Percentiles rank a stretch among this genome's conserved stretches.
phyloP scores from a whole-genome alignment of 2,329 filamentous ascomycete species.

The Thelonectria rubi region DNA sequence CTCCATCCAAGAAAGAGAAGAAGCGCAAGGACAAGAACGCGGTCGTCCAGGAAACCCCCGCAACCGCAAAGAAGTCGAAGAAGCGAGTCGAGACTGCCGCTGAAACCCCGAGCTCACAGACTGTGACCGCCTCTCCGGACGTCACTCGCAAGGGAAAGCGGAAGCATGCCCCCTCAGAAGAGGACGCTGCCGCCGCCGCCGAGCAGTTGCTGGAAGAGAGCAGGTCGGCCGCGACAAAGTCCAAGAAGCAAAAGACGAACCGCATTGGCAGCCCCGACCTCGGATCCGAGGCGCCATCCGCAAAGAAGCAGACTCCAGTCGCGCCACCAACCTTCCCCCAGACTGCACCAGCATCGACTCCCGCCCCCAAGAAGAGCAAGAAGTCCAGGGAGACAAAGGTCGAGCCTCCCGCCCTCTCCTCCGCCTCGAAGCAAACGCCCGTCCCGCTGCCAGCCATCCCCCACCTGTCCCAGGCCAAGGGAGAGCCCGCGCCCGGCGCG shows the following conservation, averaged over 20 bases:
- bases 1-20: conserved; percentile 47
- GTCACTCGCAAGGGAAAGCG: conserved; percentile 49
- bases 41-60: conserved; percentile 9
- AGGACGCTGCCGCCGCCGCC: conserved; percentile 48
- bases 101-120: conserved; percentile 29
- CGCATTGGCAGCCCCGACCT: conserved; percentile 48
- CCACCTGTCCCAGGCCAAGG: conserved; percentile 41
- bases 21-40: conserved; percentile 43
- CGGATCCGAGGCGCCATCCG: conserved; percentile 43
- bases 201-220: conserved; percentile 49
- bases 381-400: conserved; percentile 40
- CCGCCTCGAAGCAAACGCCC: conserved; percentile 42
- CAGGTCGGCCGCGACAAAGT: conserved; percentile 47
- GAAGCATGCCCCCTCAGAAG: conserved; percentile 49
- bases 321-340: conserved; percentile 45
- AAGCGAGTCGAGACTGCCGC: conserved; percentile 31
- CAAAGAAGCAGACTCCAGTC: conserved; percentile 48
- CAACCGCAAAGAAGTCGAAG: conserved; percentile 45
- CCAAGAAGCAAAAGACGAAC: conserved; percentile 52
- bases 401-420: conserved; percentile 25
- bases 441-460: conserved; percentile 49
- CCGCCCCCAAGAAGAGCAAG: conserved; percentile 35
- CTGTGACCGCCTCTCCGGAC: conserved; percentile 29
- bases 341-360: conserved; percentile 40
- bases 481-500: conserved; percentile 38